phyloP scores from a whole-genome alignment of 1,284 basidiomycete genomes.

The Boletus austroedulis region DNA sequence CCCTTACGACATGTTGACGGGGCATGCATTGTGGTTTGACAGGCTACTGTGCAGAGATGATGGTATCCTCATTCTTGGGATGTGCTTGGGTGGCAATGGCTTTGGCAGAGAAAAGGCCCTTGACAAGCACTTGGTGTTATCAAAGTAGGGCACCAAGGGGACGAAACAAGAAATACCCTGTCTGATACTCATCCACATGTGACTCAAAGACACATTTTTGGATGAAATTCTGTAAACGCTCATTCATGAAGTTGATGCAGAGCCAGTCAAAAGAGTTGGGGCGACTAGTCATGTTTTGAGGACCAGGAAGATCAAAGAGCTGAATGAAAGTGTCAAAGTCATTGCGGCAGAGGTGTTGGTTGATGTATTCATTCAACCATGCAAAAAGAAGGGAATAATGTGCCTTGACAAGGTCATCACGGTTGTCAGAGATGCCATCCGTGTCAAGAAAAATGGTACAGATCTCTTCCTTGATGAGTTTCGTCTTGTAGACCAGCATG shows the following conservation, averaged over 20 bases:
- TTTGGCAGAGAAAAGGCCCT: slow-evolving; percentile 93
- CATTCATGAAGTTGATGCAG: slow-evolving; percentile 94
- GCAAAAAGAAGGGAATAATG: too few species aligned
- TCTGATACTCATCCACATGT: slow-evolving; percentile 76
- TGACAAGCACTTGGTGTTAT: slow-evolving; percentile 90
- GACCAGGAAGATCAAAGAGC: slow-evolving; percentile 94
- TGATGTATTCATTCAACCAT: too few species aligned
- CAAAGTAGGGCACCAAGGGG: slow-evolving; percentile 80
- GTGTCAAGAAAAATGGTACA: too few species aligned
- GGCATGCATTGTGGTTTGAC: too few species aligned
- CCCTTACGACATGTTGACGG: too few species aligned
- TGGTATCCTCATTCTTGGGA: slow-evolving; percentile 65
- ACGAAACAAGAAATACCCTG: slow-evolving; percentile 70
- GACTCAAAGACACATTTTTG: slow-evolving; percentile 71
- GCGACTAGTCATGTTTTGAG: slow-evolving; percentile 80
- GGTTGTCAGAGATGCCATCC: too few species aligned
- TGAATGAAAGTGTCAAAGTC: slow-evolving; percentile 91
- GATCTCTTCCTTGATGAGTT: too few species aligned
- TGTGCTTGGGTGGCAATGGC: slow-evolving; percentile 80
- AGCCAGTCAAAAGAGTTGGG: slow-evolving; percentile 95
- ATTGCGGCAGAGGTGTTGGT: slow-evolving; percentile 88
- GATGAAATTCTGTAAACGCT: slow-evolving; percentile 51
- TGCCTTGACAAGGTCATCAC: too few species aligned
- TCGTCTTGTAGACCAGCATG: too few species aligned
- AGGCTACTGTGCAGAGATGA: too few species aligned